These are phyloP conservation scores for Lipomyces sp. DNA, from an alignment of 805 yeast species.

Conservation along the genomic window DNA sequence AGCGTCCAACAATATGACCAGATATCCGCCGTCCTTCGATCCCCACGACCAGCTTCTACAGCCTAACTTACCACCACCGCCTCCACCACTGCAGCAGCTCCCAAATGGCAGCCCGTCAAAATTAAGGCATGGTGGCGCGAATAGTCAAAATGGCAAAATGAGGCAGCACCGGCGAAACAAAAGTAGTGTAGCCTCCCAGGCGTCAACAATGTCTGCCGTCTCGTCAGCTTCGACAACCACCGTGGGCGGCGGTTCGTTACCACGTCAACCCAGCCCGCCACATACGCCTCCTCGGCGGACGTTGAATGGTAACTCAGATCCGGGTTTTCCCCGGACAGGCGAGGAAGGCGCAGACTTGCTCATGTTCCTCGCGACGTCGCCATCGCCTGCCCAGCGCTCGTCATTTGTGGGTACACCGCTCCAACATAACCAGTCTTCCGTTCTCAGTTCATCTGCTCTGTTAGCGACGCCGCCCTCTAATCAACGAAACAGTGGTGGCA, in stretches of 20 bases:
- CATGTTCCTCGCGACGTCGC: conserved; percentile 82
- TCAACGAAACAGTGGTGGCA: background rate
- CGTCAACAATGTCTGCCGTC: conserved; percentile 23
- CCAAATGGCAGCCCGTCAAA: conserved; percentile 20
- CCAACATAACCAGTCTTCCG: conserved; percentile 31
- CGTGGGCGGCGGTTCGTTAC: background rate
- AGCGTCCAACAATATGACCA: conserved; percentile 6
- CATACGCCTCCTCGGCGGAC: conserved; percentile 32
- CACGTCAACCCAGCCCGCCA: conserved; percentile 23
- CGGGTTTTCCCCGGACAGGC: conserved; percentile 25
- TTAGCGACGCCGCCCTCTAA: conserved; percentile 44
- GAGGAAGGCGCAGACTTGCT: conserved; percentile 82
- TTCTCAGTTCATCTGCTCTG: conserved; percentile 10
- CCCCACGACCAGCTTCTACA: background rate
- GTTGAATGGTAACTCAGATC: background rate
- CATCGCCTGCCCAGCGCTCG: conserved; percentile 59
- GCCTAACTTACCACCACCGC: background rate
- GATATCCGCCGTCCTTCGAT: background rate
- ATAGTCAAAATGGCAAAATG: conserved; percentile 9
- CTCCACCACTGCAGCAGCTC: conserved; percentile 15
- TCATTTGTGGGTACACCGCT: conserved; percentile 20
- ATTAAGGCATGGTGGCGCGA: conserved; percentile 11
- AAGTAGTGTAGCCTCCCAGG: conserved; percentile 35
- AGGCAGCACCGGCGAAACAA: conserved; percentile 24
- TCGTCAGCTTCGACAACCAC: conserved; percentile 13